Percentiles rank a stretch among this genome's conserved stretches.
These are phyloP conservation scores for Odontarrhena argentea DNA, from an alignment of 345 rosid species.

Conservation along the genomic window DNA sequence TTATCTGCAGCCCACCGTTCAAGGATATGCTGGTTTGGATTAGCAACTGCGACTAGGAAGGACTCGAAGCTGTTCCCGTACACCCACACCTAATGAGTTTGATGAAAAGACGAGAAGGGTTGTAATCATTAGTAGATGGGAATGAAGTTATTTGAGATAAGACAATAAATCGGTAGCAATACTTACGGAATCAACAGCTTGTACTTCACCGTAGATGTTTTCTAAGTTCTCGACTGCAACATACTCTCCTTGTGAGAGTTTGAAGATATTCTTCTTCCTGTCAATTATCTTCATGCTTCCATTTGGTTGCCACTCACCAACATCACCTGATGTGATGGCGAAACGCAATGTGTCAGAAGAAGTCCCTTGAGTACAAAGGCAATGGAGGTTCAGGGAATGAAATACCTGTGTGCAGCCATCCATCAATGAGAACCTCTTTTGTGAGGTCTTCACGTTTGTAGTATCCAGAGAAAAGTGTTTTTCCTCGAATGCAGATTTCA, in stretches of 20 bases:
- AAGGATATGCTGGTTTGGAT: constrained; percentile 68
- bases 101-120: constrained; percentile 16
- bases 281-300: constrained; percentile 90
- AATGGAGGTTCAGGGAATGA: neutral
- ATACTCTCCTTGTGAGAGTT: constrained; percentile 93
- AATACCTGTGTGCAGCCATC: constrained; percentile 96
- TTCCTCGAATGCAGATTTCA: constrained; percentile 86
- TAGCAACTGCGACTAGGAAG: constrained; percentile 67
- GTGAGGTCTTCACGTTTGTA: constrained; percentile 93
- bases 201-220: constrained; percentile 63
- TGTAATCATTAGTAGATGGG: constrained; percentile 1
- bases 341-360: constrained; percentile 14
- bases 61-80: constrained; percentile 91
- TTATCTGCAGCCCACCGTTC: constrained; percentile 70
- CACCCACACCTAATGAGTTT: constrained; percentile 67
- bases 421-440: constrained; percentile 79
- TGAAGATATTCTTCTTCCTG: constrained; percentile 85
- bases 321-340: constrained; percentile 57
- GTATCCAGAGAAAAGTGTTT: constrained; percentile 80
- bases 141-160: neutral
- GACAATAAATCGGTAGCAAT: neutral
- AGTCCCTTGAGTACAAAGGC: neutral
- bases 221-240: constrained; percentile 89
- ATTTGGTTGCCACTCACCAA: constrained; percentile 90
- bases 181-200: constrained; percentile 71